Percentiles rank a stretch among this genome's conserved stretches.
phyloP scores from a whole-genome alignment of 2,329 filamentous ascomycete genomes.

The Colletotrichum sp. region DNA sequence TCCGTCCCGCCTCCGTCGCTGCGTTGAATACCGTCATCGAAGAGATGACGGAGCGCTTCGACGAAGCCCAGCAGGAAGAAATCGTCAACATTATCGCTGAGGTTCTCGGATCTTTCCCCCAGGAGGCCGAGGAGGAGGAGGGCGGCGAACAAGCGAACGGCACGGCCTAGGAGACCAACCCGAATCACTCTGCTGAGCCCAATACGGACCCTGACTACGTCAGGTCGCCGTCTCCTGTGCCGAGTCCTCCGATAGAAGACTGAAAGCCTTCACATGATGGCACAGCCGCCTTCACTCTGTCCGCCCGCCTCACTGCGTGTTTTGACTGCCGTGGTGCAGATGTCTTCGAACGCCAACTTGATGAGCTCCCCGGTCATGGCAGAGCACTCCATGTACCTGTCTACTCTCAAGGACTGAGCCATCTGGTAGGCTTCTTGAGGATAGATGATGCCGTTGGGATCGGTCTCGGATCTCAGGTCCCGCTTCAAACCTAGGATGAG shows the following conservation, averaged over 20 bases:
- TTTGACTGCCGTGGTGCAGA: slow-evolving; percentile 60
- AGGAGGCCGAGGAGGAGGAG: slow-evolving; percentile 31
- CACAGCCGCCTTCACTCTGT: slow-evolving; percentile 61
- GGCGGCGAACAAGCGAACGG: slow-evolving; percentile 42
- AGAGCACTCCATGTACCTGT: slow-evolving; percentile 70
- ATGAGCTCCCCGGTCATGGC: slow-evolving; percentile 65
- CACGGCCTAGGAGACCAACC: slow-evolving; percentile 26
- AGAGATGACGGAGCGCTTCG: slow-evolving; percentile 67
- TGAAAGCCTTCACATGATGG: slow-evolving; percentile 44
- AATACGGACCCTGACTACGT: not conserved
- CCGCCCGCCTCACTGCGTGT: slow-evolving; percentile 51
- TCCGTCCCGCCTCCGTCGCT: slow-evolving; percentile 62
- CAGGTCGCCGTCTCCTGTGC: not conserved
- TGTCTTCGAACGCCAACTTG: slow-evolving; percentile 62
- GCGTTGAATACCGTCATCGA: slow-evolving; percentile 69
- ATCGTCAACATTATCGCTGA: slow-evolving; percentile 62
- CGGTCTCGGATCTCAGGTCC: slow-evolving; percentile 61
- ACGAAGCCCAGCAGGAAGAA: slow-evolving; percentile 60
- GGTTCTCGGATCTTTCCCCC: slow-evolving; percentile 58
- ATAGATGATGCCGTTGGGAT: slow-evolving; percentile 65
- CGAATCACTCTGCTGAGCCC: not conserved
- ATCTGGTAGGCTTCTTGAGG: slow-evolving; percentile 64
- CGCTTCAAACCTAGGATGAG: slow-evolving; percentile 66
- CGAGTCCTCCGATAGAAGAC: not conserved
- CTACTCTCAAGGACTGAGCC: slow-evolving; percentile 63